Evolutionary conservation across 495 filamentous ascomycete species (phyloP).

Genomic region (Jackrogersella minutella): DNA sequence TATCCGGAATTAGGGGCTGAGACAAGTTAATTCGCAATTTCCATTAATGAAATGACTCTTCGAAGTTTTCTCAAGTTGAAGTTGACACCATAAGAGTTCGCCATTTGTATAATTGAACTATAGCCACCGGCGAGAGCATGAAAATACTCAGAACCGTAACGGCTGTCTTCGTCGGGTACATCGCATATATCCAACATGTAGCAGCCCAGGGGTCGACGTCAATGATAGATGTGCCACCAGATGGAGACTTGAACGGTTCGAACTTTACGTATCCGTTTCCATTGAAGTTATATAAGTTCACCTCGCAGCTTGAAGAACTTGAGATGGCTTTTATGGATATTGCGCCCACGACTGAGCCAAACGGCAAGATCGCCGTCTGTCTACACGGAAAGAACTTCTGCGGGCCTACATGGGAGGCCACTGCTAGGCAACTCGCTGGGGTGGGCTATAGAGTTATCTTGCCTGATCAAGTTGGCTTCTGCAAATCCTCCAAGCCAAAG

Average conservation of each 20-base stretch:
- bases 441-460: slow-evolving; percentile 55
- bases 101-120: not conserved
- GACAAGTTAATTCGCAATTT: no score
- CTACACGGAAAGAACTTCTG: slow-evolving; percentile 60
- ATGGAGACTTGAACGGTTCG: slow-evolving; percentile 49
- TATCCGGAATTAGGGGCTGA: no score
- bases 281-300: slow-evolving; percentile 50
- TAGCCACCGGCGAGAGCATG: slow-evolving; percentile 8
- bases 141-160: slow-evolving; percentile 14
- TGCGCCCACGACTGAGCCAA: slow-evolving; percentile 34
- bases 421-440: slow-evolving; percentile 42
- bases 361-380: slow-evolving; percentile 47
- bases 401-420: slow-evolving; percentile 52
- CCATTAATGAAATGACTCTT: no score
- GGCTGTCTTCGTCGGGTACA: slow-evolving; percentile 17
- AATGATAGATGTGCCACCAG: slow-evolving; percentile 41
- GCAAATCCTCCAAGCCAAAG: slow-evolving; percentile 57
- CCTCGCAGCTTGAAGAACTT: slow-evolving; percentile 46
- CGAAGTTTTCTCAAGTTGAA: no score
- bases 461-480: slow-evolving; percentile 58
- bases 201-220: slow-evolving; percentile 26
- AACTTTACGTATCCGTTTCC: slow-evolving; percentile 56
- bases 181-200: slow-evolving; percentile 4
- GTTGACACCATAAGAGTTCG: no score
- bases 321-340: slow-evolving; percentile 61